These are phyloP conservation scores for Cladophialophora psammophila DNA, from an alignment of 2,329 filamentous ascomycete genomes.

Conservation along the genomic window DNA sequence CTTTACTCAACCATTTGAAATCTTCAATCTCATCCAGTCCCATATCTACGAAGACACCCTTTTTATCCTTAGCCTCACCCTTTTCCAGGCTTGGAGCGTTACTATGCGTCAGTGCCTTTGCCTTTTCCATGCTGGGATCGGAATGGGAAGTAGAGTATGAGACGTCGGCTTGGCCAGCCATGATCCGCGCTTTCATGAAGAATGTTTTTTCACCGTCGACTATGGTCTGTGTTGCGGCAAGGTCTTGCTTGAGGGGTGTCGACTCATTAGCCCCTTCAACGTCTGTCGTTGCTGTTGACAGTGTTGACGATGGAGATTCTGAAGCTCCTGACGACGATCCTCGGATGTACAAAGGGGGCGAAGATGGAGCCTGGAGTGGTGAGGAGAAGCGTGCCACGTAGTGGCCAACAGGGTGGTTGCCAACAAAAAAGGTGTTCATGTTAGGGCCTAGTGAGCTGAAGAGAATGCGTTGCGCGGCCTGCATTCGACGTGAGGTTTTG, in stretches of 20 bases:
- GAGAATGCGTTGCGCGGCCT: constrained; percentile 85
- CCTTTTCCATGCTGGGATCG: constrained; percentile 36
- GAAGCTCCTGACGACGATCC: background rate
- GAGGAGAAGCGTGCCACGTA: constrained; percentile 65
- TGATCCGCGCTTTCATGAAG: constrained; percentile 94
- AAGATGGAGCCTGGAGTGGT: constrained; percentile 43
- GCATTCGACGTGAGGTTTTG: constrained; percentile 12
- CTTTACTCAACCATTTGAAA: constrained; percentile 91
- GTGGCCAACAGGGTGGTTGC: constrained; percentile 87
- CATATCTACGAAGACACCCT: constrained; percentile 8
- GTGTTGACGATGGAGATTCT: background rate
- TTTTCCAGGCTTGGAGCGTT: constrained; percentile 40
- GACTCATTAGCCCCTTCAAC: constrained; percentile 13
- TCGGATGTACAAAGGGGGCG: constrained; percentile 9
- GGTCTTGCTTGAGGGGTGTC: constrained; percentile 27
- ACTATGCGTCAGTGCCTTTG: constrained; percentile 57
- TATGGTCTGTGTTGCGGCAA: constrained; percentile 40
- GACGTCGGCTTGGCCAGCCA: constrained; percentile 93
- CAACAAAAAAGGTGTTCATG: constrained; percentile 99
- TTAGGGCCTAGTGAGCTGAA: constrained; percentile 81
- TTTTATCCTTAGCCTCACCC: constrained; percentile 7
- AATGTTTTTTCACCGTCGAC: constrained; percentile 81
- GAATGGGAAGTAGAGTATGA: background rate
- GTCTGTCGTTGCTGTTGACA: constrained; percentile 37
- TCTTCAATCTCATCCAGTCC: constrained; percentile 67